A percentile compares a stretch with the other conserved stretches of the same genome.
Conservation (phyloP, 768 basidiomycete species). For the Panellus pusillus region DNA sequence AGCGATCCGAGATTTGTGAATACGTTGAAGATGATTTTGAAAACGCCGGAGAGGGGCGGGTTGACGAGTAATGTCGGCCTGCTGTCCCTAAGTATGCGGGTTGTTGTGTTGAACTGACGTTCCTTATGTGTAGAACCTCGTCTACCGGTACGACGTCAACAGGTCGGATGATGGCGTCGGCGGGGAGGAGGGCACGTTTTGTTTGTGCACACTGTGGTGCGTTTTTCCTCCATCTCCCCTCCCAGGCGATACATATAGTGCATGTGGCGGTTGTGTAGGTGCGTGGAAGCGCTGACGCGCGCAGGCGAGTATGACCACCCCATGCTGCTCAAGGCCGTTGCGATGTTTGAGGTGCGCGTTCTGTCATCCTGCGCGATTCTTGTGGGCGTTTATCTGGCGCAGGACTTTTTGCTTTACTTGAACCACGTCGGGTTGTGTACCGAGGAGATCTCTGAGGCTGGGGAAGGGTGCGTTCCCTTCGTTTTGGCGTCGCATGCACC, state of each 20-base stretch:
- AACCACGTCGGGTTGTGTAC: constrained; percentile 89
- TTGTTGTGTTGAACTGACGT: not conserved
- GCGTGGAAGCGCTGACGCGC: constrained; percentile 85
- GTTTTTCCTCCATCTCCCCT: constrained; percentile 14
- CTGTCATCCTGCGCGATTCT: not conserved
- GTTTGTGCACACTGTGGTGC: constrained; percentile 82
- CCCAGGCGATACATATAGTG: not conserved
- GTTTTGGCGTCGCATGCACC: not conserved
- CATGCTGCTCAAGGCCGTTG: constrained; percentile 65
- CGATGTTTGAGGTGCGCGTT: constrained; percentile 83
- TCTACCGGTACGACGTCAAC: constrained; percentile 85
- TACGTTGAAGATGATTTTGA: constrained; percentile 82
- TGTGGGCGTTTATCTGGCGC: not conserved
- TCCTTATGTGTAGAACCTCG: constrained; percentile 59
- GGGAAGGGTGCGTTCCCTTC: constrained; percentile 66
- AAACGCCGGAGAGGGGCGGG: constrained; percentile 86
- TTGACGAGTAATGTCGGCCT: constrained; percentile 77
- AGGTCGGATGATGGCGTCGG: constrained; percentile 93
- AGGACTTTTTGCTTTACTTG: constrained; percentile 79
- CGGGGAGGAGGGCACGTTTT: constrained; percentile 94
- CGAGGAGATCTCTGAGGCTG: constrained; percentile 83
- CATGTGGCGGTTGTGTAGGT: constrained; percentile 43
- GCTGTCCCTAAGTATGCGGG: not conserved
- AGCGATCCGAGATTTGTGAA: constrained; percentile 86
- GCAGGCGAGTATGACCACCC: constrained; percentile 76